A percentile compares a stretch with the other conserved stretches of the same genome.
Evolutionary conservation across 345 rosid species (phyloP).

Genomic region (Aquilaria yunnanensis): DNA sequence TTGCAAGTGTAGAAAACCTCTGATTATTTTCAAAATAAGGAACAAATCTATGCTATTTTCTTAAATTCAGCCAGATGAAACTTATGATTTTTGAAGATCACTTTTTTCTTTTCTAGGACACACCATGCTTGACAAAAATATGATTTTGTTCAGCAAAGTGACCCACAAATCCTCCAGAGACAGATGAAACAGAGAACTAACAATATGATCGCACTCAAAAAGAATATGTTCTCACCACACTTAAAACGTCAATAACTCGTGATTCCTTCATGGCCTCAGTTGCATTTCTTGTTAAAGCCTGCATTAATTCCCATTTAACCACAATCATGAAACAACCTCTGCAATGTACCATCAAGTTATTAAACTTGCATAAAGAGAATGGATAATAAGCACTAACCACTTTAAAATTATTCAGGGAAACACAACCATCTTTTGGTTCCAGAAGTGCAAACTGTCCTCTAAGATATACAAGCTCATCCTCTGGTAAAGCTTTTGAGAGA

Average conservation of each 20-base stretch:
- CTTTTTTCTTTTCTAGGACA: too few relatives aligned
- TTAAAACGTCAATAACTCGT: conserved; percentile 65
- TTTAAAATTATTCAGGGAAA: conserved; percentile 65
- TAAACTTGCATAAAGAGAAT: neutral
- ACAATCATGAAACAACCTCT: too few relatives aligned
- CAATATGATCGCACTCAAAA: neutral
- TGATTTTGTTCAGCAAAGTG: too few relatives aligned
- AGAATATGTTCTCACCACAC: conserved; percentile 34
- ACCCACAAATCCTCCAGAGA: too few relatives aligned
- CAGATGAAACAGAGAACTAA: too few relatives aligned
- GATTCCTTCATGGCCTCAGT: conserved; percentile 89
- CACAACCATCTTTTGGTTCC: conserved; percentile 78
- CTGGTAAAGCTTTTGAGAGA: conserved; percentile 85
- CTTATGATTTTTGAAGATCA: too few relatives aligned
- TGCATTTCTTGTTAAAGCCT: conserved; percentile 62
- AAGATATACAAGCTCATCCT: conserved; percentile 73
- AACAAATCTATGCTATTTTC: neutral
- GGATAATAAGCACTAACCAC: conserved; percentile 37
- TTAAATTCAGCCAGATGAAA: neutral
- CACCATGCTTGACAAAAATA: too few relatives aligned
- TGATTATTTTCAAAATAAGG: neutral
- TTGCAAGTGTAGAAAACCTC: too few relatives aligned
- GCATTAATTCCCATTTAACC: conserved; percentile 15
- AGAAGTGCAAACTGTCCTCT: conserved; percentile 70
- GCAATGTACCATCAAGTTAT: neutral